A percentile compares a stretch with the other conserved stretches of the same genome.
Conservation (phyloP, 257 asterid species). For the Plantago major region DNA sequence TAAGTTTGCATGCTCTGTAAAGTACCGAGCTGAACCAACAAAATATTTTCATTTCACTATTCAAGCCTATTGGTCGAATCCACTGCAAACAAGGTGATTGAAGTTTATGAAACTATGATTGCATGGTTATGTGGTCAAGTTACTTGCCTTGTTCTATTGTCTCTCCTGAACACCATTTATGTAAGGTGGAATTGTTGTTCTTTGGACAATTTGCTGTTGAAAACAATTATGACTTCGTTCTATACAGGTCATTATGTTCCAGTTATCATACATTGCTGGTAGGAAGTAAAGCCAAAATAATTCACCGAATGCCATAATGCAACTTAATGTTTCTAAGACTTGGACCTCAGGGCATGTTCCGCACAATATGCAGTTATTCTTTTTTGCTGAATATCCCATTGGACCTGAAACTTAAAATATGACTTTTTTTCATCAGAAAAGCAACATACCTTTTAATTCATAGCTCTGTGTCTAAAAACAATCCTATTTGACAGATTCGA, state of each 20-base stretch:
- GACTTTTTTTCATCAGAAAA: not conserved
- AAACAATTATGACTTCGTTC: too few relatives aligned
- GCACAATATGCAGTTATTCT: not conserved
- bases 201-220: too few relatives aligned
- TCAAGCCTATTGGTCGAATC: too few relatives aligned
- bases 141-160: too few relatives aligned
- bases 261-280: too few relatives aligned
- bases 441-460: slow-evolving; percentile 2
- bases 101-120: not conserved
- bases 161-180: too few relatives aligned
- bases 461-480: slow-evolving; percentile 13
- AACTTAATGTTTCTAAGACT: not conserved
- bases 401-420: not conserved
- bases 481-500: slow-evolving; percentile 62
- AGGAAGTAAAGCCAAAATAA: too few relatives aligned
- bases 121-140: not conserved
- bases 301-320: not conserved
- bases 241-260: too few relatives aligned
- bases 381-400: not conserved
- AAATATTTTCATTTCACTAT: too few relatives aligned
- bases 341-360: not conserved
- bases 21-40: too few relatives aligned
- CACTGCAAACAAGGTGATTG: not conserved
- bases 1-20: too few relatives aligned
- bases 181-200: too few relatives aligned